Conservation (phyloP, 2,329 filamentous ascomycete genomes). For the Sarocladiaceae sp. region DNA sequence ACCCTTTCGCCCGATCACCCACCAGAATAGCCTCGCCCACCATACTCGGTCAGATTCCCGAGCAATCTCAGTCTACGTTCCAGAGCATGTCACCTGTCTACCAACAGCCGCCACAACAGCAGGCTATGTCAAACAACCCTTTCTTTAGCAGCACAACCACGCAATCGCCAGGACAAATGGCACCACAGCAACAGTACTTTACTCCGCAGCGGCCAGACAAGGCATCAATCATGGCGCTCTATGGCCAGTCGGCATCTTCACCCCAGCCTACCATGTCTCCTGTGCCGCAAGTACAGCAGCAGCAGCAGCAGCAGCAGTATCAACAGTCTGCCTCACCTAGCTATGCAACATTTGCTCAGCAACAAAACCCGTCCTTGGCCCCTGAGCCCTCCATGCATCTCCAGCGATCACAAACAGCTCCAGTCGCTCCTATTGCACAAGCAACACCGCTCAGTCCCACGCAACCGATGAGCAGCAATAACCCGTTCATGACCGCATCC, state of each 20-base stretch:
- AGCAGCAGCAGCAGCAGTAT: conserved; percentile 20
- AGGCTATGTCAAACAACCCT: conserved; percentile 22
- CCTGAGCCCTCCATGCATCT: conserved; percentile 12
- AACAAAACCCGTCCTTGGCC: not conserved
- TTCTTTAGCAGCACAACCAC: conserved; percentile 26
- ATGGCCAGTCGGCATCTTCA: conserved; percentile 54
- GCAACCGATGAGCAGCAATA: conserved; percentile 43
- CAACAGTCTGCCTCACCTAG: conserved; percentile 4
- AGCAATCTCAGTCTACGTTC: conserved; percentile 42
- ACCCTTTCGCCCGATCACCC: conserved; percentile 44
- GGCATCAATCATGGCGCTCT: conserved; percentile 69
- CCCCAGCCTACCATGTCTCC: conserved; percentile 31
- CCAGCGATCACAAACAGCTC: conserved; percentile 19
- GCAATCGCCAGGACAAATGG: conserved; percentile 21
- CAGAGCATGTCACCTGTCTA: conserved; percentile 18
- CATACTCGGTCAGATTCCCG: conserved; percentile 43
- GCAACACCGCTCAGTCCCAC: conserved; percentile 22
- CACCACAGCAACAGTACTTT: conserved; percentile 22
- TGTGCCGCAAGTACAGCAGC: conserved; percentile 20
- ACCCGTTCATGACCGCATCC: conserved; percentile 46
- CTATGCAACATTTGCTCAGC: conserved; percentile 3
- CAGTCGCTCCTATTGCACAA: conserved; percentile 16
- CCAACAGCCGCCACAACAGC: conserved; percentile 3
- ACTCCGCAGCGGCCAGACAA: conserved; percentile 51
- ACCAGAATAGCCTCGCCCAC: conserved; percentile 43